phyloP scores from a whole-genome alignment of 345 rosid species.

The Bruguiera gymnorhiza region DNA sequence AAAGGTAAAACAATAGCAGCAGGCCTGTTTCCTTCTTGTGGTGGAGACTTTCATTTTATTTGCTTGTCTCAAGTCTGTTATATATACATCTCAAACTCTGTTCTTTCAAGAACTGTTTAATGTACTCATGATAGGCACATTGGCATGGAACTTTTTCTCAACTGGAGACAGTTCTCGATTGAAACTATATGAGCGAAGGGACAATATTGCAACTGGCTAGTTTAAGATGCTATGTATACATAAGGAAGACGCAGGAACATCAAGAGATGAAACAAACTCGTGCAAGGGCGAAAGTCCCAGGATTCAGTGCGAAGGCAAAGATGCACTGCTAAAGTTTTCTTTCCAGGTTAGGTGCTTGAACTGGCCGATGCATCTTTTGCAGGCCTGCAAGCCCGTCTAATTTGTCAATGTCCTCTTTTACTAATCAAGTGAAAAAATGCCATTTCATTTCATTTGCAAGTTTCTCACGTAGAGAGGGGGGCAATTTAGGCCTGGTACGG shows the following conservation, averaged over 20 bases:
- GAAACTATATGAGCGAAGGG: constrained; percentile 13
- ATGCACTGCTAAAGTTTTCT: no score
- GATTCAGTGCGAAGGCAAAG: background rate
- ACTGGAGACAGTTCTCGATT: constrained; percentile 90
- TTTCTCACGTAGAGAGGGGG: background rate
- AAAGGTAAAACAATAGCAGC: constrained; percentile 39
- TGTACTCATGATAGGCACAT: constrained; percentile 39
- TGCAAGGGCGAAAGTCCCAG: constrained; percentile 12
- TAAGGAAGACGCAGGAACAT: constrained; percentile 6
- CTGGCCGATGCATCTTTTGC: no score
- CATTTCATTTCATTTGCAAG: constrained; percentile 10
- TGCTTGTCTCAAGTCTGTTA: no score
- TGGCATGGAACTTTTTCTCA: constrained; percentile 85
- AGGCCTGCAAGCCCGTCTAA: no score
- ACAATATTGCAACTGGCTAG: background rate
- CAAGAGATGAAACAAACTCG: background rate
- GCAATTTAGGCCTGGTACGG: constrained; percentile 1
- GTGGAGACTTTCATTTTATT: no score
- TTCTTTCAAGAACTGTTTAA: constrained; percentile 34
- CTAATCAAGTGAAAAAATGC: background rate
- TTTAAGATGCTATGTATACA: background rate
- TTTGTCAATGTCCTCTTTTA: background rate
- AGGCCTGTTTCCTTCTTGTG: no score
- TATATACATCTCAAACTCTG: constrained; percentile 3
- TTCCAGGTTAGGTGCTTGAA: no score